Percentiles rank a stretch among this genome's conserved stretches.
These are phyloP conservation scores for Clitopilus passeckerianus DNA, from an alignment of 768 basidiomycete genomes.

Conservation along the genomic window DNA sequence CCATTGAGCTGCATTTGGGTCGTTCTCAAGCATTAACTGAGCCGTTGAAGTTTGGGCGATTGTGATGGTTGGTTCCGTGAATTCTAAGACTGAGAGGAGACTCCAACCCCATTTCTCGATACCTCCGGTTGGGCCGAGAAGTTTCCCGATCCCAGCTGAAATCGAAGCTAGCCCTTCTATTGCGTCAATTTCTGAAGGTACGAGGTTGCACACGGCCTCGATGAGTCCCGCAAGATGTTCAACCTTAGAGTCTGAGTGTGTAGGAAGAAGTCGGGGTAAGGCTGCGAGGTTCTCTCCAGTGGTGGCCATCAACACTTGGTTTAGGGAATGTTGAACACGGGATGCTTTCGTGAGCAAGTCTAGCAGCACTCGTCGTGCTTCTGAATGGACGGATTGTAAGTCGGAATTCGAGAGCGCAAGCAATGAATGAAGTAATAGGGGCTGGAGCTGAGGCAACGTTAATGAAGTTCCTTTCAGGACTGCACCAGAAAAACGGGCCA, in stretches of 20 bases:
- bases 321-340: conserved; percentile 35
- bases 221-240: conserved; percentile 65
- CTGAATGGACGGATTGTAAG: conserved; percentile 44
- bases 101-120: conserved; percentile 93
- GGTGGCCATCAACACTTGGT: conserved; percentile 57
- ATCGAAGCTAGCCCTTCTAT: conserved; percentile 34
- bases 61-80: conserved; percentile 49
- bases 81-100: conserved; percentile 76
- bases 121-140: conserved; percentile 78
- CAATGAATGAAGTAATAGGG: conserved; percentile 66
- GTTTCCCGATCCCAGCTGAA: conserved; percentile 46
- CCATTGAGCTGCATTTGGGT: conserved; percentile 27
- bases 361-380: conserved; percentile 42
- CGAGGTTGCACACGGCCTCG: conserved; percentile 62
- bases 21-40: conserved; percentile 54
- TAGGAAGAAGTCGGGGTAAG: conserved; percentile 67
- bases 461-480: conserved; percentile 52
- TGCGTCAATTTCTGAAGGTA: conserved; percentile 13
- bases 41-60: conserved; percentile 43
- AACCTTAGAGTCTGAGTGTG: conserved; percentile 70
- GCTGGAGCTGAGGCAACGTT: conserved; percentile 64
- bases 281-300: conserved; percentile 60
- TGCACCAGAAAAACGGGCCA: conserved; percentile 49
- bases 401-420: conserved; percentile 65
- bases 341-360: conserved; percentile 40